phyloP scores from a whole-genome alignment of 2,329 filamentous ascomycete genomes.

The Drechslera avenae region DNA sequence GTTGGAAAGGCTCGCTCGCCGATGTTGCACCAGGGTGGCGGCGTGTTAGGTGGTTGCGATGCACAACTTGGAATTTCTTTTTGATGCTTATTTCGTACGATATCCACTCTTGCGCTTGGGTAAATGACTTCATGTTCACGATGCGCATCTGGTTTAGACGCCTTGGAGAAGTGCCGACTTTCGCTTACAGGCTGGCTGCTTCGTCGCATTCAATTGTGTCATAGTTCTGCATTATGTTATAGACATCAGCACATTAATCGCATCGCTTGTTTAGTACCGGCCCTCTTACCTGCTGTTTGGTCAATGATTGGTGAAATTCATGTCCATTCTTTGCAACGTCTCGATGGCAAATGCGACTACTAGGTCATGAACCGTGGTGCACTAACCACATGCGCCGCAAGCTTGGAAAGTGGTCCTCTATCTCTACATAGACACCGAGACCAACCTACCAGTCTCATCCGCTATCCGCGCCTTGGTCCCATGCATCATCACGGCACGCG shows the following conservation, averaged over 20 bases:
- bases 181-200: conserved; percentile 2
- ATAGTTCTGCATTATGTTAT: conserved; percentile 1
- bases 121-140: conserved; percentile 2
- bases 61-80: background rate
- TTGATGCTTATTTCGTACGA: conserved; percentile 8
- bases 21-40: too few species aligned
- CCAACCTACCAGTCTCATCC: background rate
- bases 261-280: background rate
- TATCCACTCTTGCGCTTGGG: conserved; percentile 13
- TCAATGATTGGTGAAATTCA: background rate
- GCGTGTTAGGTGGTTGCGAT: background rate
- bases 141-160: conserved; percentile 4
- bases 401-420: background rate
- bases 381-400: background rate
- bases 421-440: background rate
- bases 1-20: background rate
- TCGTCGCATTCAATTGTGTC: background rate
- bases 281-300: background rate
- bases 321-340: too few species aligned
- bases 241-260: background rate
- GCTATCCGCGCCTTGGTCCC: background rate
- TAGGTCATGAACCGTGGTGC: background rate
- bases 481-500: conserved; percentile 5
- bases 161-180: background rate
- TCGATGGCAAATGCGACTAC: background rate